Conservation (phyloP, 805 yeast genomes). For the Diddensiella caesifluorescens region DNA sequence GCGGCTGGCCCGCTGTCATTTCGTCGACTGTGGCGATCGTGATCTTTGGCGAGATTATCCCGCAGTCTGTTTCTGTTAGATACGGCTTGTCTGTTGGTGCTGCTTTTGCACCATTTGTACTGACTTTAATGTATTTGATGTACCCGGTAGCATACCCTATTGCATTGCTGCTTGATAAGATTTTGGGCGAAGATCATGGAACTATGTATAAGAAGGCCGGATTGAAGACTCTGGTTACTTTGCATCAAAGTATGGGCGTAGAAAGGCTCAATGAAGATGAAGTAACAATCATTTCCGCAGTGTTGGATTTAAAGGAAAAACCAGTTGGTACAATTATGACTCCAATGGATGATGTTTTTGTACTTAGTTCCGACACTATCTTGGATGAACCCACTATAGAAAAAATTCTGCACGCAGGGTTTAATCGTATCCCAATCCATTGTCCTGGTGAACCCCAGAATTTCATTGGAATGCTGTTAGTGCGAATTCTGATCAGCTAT, state of each 20-base stretch:
- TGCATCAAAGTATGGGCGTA: constrained; percentile 92
- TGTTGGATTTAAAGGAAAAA: constrained; percentile 87
- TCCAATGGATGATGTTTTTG: constrained; percentile 83
- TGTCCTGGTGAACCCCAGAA: constrained; percentile 83
- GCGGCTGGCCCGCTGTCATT: constrained; percentile 96
- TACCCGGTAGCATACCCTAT: constrained; percentile 92
- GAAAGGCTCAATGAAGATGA: constrained; percentile 92
- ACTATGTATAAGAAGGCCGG: constrained; percentile 91
- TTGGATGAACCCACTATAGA: constrained; percentile 82
- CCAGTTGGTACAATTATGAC: constrained; percentile 87
- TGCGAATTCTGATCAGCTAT: constrained; percentile 85
- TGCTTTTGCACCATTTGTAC: constrained; percentile 81
- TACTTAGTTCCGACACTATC: constrained; percentile 76
- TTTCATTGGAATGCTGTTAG: constrained; percentile 92
- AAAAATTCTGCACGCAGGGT: constrained; percentile 88
- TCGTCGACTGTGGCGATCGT: constrained; percentile 91
- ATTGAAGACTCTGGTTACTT: constrained; percentile 83
- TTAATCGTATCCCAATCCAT: constrained; percentile 90
- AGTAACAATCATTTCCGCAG: constrained; percentile 92
- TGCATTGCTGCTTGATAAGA: constrained; percentile 70
- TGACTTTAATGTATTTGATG: constrained; percentile 77
- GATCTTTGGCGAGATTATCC: constrained; percentile 92
- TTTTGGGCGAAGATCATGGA: constrained; percentile 94
- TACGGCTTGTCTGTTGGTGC: constrained; percentile 92
- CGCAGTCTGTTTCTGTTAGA: constrained; percentile 88